Conservation (phyloP, 2,329 filamentous ascomycete species). For the Xylaria sp. region DNA sequence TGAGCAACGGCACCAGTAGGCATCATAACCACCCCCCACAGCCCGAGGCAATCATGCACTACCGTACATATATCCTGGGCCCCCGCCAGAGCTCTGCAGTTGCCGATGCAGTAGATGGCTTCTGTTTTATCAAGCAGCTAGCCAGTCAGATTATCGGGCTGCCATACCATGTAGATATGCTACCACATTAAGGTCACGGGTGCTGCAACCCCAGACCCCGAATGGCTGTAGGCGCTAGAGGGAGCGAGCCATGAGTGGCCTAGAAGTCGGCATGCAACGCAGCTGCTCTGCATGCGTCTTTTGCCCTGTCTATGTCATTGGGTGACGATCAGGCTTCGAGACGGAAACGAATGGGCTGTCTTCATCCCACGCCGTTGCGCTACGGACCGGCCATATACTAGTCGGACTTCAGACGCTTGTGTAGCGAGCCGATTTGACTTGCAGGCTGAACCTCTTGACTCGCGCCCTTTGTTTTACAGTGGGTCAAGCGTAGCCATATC, state of each 20-base stretch:
- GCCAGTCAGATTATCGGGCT: slow-evolving; percentile 35
- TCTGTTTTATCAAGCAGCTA: slow-evolving; percentile 23
- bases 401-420: slow-evolving; percentile 18
- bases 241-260: slow-evolving; percentile 24
- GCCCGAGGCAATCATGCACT: neutral
- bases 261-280: slow-evolving; percentile 29
- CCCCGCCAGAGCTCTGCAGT: slow-evolving; percentile 16
- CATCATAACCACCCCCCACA: neutral
- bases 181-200: slow-evolving; percentile 37
- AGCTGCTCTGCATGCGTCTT: slow-evolving; percentile 32
- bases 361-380: slow-evolving; percentile 31
- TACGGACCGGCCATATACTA: slow-evolving; percentile 26
- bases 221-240: slow-evolving; percentile 21
- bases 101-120: slow-evolving; percentile 29
- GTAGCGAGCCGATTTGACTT: slow-evolving; percentile 26
- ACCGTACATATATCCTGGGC: slow-evolving; percentile 8
- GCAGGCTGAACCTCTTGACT: slow-evolving; percentile 18
- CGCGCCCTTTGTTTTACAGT: slow-evolving; percentile 2
- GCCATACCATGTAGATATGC: slow-evolving; percentile 23
- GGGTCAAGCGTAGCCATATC: slow-evolving; percentile 4
- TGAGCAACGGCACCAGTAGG: neutral
- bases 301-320: slow-evolving; percentile 31
- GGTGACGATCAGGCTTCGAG: slow-evolving; percentile 35
- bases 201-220: slow-evolving; percentile 34
- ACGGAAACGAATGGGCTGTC: slow-evolving; percentile 29